A percentile compares a stretch with the other conserved stretches of the same genome.
These are phyloP conservation scores for Epichloe festucae DNA, from an alignment of 2,329 filamentous ascomycete species.

Conservation along the genomic window DNA sequence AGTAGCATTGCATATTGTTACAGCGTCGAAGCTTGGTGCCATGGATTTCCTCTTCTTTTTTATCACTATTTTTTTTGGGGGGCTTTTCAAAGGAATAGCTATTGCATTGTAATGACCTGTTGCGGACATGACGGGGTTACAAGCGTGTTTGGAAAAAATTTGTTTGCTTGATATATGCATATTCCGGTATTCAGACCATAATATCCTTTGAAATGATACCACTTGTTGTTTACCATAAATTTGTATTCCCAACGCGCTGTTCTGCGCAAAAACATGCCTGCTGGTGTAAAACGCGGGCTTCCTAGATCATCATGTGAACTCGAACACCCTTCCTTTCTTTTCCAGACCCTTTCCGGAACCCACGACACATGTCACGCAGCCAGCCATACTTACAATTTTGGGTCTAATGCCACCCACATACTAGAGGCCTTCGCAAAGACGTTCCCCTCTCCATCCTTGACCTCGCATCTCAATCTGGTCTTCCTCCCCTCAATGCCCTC, in stretches of 20 bases:
- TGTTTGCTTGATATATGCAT: not conserved
- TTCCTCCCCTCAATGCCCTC: conserved; percentile 22
- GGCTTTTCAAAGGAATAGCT: no score
- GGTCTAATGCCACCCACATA: conserved; percentile 20
- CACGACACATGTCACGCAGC: not conserved
- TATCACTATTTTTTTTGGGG: no score
- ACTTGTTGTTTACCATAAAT: not conserved
- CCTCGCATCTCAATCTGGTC: conserved; percentile 16
- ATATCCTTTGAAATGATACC: not conserved
- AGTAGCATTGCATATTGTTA: not conserved
- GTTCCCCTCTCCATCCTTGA: conserved; percentile 17
- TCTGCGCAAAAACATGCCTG: no score
- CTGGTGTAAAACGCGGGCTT: no score
- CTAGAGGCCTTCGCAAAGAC: conserved; percentile 19
- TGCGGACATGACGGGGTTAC: not conserved
- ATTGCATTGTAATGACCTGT: not conserved
- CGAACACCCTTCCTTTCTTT: not conserved
- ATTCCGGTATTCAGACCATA: not conserved
- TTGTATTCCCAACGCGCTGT: no score
- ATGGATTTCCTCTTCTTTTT: no score
- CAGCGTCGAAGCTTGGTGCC: not conserved
- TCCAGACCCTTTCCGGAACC: not conserved
- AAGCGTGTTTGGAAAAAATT: not conserved
- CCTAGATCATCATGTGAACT: no score
- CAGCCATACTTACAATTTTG: conserved; percentile 13